Base-by-base conservation (phyloP, 331 rosid genomes). In the Rhamnella rubrinervis region DNA sequence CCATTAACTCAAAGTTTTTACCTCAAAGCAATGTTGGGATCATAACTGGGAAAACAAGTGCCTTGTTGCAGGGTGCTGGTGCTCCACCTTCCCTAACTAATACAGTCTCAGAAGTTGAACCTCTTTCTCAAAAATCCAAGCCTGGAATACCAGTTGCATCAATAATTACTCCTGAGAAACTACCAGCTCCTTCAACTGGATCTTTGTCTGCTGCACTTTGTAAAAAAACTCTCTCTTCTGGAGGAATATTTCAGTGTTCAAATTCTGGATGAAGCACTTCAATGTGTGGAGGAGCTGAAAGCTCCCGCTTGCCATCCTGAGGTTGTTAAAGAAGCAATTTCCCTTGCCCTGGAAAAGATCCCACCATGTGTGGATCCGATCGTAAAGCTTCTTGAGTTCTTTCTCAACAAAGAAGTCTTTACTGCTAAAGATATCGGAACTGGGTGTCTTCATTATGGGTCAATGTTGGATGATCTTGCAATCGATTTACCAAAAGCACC, bases 401-500 rank as follows among this genome's bases (percentile, higher is more conserved):
- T 95, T 47, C 71, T 77, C 26, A 65, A 41, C 0, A 82, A 76
- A 81, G 82, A 91, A 77, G 69, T 89, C 51, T 49, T 95, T 71
- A 64, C 89, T 0, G 83, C 82, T 18, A 76, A 66, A 63, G 97
- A 89, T 77, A 51, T 89, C 7, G 85, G 88, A 47, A 85, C 92
- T 1, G 99, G 99, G 38, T 89, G 93, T 69, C 76, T 87, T 87
- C 82, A 71, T 46, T 95, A 86, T 79, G 90, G 85, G 46, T 86
- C 90, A 21, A 5, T 77, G 75, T 79, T 95, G n/a, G 89, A 85
- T 11, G 99, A 95, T 50, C 71, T 86, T 1, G 88, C 80, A 76
- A 87, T 95, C 15, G 99, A 95, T 78, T 68, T 86, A 63, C 99
- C 99, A 0, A 91, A 77, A 72, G 93, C 97, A 37, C 99, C 99